These are phyloP conservation scores for Cornus suecica DNA, from an alignment of 148 eudicot species.

Conservation along the genomic window DNA sequence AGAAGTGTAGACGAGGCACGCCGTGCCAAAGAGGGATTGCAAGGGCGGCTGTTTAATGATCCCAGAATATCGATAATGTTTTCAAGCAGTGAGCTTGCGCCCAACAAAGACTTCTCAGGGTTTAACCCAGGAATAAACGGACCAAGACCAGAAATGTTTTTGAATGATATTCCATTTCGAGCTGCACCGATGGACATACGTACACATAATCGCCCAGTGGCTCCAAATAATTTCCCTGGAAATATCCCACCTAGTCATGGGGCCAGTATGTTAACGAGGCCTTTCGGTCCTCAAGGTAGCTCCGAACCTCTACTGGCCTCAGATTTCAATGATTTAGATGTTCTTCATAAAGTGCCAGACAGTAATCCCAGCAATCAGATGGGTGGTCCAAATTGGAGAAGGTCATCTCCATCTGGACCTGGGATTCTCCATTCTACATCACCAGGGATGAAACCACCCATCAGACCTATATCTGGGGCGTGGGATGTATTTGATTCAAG, in stretches of 20 bases:
- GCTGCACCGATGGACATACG: constrained; percentile 42
- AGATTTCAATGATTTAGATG: constrained; percentile 46
- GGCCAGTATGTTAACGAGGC: constrained; percentile 40
- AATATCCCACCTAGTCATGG: constrained; percentile 37
- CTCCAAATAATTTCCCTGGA: constrained; percentile 39
- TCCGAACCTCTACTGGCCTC: constrained; percentile 42
- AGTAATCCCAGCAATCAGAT: constrained; percentile 28
- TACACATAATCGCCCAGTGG: constrained; percentile 30
- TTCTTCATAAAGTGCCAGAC: constrained; percentile 36
- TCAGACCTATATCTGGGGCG: constrained; percentile 42
- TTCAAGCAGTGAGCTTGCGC: constrained; percentile 53
- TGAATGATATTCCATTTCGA: constrained; percentile 40
- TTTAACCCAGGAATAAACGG: constrained; percentile 48
- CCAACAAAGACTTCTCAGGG: constrained; percentile 41
- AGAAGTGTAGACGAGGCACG: constrained; percentile 90
- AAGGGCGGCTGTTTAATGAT: constrained; percentile 80
- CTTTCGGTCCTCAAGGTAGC: constrained; percentile 58
- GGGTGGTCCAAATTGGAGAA: constrained; percentile 60
- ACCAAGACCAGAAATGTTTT: constrained; percentile 42
- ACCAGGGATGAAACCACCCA: constrained; percentile 29
- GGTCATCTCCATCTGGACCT: constrained; percentile 47
- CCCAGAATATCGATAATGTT: constrained; percentile 70
- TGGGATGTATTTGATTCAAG: constrained; percentile 79
- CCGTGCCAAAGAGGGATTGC: constrained; percentile 81
- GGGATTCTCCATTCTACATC: constrained; percentile 56